phyloP scores from a whole-genome alignment of 1,284 basidiomycete genomes.

The Calocybe gambosa region DNA sequence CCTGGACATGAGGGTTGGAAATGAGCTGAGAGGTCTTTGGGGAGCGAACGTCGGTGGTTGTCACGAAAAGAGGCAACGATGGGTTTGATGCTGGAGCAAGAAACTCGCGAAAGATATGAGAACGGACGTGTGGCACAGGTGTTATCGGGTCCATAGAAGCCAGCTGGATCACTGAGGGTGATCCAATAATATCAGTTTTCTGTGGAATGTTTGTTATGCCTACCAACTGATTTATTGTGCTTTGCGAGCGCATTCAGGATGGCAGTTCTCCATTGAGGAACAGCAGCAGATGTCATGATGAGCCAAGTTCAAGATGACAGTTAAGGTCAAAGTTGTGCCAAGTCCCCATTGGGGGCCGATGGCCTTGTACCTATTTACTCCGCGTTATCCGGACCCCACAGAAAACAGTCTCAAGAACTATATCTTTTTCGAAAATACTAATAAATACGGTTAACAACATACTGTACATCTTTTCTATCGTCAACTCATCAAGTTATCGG shows the following conservation, averaged over 20 bases:
- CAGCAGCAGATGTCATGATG: slow-evolving; percentile 14
- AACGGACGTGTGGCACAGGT: slow-evolving; percentile 49
- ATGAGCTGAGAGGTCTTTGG: slow-evolving; percentile 53
- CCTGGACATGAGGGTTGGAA: slow-evolving; percentile 38
- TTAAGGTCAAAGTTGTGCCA: not conserved
- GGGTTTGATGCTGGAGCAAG: slow-evolving; percentile 34
- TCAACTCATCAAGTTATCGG: not conserved
- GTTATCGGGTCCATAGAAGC: slow-evolving; percentile 45
- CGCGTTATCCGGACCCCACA: too few relatives aligned
- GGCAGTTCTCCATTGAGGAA: slow-evolving; percentile 47
- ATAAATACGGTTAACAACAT: too few relatives aligned
- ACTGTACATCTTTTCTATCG: not conserved
- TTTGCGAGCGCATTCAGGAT: slow-evolving; percentile 40
- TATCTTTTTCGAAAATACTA: too few relatives aligned
- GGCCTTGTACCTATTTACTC: too few relatives aligned
- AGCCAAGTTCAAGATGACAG: not conserved
- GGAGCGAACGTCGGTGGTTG: slow-evolving; percentile 55
- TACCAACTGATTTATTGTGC: slow-evolving; percentile 40
- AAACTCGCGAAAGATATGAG: slow-evolving; percentile 53
- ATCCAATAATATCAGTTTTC: not conserved
- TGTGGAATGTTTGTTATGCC: slow-evolving; percentile 9
- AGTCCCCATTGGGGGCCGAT: not conserved
- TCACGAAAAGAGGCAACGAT: slow-evolving; percentile 46
- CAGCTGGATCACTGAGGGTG: slow-evolving; percentile 47
- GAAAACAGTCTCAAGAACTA: too few relatives aligned